Evolutionary conservation across 306 rosid genomes (phyloP).

Genomic region (Corylus heterophylla): DNA sequence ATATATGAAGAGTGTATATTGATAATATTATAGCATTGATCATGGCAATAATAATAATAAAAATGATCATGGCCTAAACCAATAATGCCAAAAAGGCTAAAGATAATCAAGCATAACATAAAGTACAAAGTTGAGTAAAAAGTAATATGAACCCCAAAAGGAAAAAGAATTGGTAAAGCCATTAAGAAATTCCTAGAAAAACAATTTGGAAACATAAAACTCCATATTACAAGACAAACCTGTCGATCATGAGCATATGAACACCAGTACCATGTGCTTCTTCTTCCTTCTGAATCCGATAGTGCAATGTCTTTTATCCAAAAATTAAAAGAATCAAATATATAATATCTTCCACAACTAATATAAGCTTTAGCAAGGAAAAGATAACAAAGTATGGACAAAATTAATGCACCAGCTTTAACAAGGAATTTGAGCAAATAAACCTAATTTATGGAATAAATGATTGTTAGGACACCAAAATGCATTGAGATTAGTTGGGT

Average conservation of each 20-base stretch:
- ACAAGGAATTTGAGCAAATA: background rate
- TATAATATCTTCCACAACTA: background rate
- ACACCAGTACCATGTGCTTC: constrained; percentile 50
- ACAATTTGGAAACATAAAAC: background rate
- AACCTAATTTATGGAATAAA: background rate
- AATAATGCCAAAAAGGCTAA: no score
- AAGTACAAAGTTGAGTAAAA: background rate
- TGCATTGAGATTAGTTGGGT: background rate
- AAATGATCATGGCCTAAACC: background rate
- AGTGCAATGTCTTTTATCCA: constrained; percentile 57
- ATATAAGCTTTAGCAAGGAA: background rate
- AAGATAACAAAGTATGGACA: background rate
- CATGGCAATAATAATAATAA: background rate
- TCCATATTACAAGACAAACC: constrained; percentile 41
- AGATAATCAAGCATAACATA: background rate
- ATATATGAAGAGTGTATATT: no score
- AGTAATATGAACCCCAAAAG: background rate
- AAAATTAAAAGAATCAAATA: background rate
- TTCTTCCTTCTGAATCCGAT: constrained; percentile 59
- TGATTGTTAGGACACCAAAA: background rate
- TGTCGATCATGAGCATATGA: constrained; percentile 76
- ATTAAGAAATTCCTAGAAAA: background rate
- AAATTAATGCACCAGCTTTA: background rate
- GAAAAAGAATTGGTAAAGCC: background rate
- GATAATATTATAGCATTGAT: no score